Evolutionary conservation across 495 filamentous ascomycete species (phyloP).

Genomic region (Saxophila tyrrhenica): DNA sequence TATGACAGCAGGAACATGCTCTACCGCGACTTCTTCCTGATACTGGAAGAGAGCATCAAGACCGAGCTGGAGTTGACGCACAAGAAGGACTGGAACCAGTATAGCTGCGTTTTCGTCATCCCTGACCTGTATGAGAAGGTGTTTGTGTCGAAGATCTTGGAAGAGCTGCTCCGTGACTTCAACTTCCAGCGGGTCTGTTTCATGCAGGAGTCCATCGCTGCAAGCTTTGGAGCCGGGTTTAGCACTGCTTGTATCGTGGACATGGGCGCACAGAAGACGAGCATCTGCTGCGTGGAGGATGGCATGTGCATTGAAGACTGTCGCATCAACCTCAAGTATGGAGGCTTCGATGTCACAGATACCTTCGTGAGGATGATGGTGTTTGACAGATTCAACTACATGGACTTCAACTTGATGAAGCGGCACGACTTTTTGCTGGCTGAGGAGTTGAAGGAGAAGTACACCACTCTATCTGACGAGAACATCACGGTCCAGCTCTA

Average conservation of each 20-base stretch:
- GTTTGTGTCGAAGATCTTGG: slow-evolving; percentile 73
- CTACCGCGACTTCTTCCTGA: slow-evolving; percentile 71
- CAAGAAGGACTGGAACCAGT: slow-evolving; percentile 73
- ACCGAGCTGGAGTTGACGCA: slow-evolving; percentile 65
- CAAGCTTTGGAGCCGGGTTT: slow-evolving; percentile 91
- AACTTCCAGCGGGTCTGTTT: slow-evolving; percentile 80
- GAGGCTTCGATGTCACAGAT: slow-evolving; percentile 85
- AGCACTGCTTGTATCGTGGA: slow-evolving; percentile 90
- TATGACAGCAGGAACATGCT: slow-evolving; percentile 65
- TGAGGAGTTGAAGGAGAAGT: slow-evolving; percentile 86
- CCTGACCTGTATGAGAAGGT: slow-evolving; percentile 92
- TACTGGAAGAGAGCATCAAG: slow-evolving; percentile 77
- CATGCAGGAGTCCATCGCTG: slow-evolving; percentile 89
- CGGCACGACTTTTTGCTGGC: slow-evolving; percentile 87
- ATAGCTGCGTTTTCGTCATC: slow-evolving; percentile 88
- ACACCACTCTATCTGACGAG: slow-evolving; percentile 74
- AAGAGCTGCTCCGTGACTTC: slow-evolving; percentile 77
- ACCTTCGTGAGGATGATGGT: slow-evolving; percentile 96
- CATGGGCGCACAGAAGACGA: slow-evolving; percentile 95
- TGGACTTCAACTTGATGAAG: slow-evolving; percentile 80
- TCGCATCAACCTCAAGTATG: slow-evolving; percentile 83
- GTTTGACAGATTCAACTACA: slow-evolving; percentile 84
- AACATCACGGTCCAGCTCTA: slow-evolving; percentile 69
- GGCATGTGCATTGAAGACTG: slow-evolving; percentile 91
- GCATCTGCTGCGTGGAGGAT: slow-evolving; percentile 94